Conservation (phyloP, 352 stramenopile genomes). For the Halophytophthora batemanensis region DNA sequence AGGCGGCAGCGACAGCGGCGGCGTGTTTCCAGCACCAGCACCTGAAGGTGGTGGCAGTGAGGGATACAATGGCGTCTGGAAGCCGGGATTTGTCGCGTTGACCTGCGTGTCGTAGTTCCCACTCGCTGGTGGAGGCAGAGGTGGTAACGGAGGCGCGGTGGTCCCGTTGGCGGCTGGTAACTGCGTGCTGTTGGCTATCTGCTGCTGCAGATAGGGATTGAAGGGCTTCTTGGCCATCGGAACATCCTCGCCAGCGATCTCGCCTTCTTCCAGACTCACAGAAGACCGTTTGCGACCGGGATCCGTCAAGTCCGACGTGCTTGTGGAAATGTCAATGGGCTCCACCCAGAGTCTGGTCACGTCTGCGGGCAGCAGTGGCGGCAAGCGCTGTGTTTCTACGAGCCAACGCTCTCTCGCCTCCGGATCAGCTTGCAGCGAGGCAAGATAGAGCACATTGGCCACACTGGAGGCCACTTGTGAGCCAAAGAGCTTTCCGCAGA, state of each 20-base stretch:
- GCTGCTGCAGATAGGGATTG: conserved; percentile 11
- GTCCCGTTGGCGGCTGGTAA: not conserved
- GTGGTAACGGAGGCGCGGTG: not conserved
- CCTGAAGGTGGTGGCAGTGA: conserved; percentile 4
- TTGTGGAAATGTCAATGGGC: not conserved
- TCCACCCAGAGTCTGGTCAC: conserved; percentile 34
- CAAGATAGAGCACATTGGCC: conserved; percentile 72
- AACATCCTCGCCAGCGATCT: conserved; percentile 33
- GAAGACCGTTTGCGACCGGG: conserved; percentile 13
- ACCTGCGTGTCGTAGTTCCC: conserved; percentile 6
- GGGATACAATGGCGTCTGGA: conserved; percentile 14
- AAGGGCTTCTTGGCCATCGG: conserved; percentile 16
- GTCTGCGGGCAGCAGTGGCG: conserved; percentile 33
- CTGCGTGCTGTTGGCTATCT: not conserved
- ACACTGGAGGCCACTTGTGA: conserved; percentile 39
- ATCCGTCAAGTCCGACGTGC: not conserved
- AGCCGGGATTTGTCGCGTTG: conserved; percentile 10
- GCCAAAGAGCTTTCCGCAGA: conserved; percentile 56
- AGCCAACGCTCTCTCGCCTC: conserved; percentile 51
- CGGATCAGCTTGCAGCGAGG: conserved; percentile 45
- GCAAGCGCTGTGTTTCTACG: conserved; percentile 52
- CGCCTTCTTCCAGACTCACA: conserved; percentile 47
- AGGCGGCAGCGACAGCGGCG: conserved; percentile 7
- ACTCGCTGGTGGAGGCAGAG: conserved; percentile 8
- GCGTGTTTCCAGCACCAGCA: conserved; percentile 8